These are phyloP conservation scores for Botrytis fabae DNA, from an alignment of 2,329 filamentous ascomycete genomes.

Conservation along the genomic window DNA sequence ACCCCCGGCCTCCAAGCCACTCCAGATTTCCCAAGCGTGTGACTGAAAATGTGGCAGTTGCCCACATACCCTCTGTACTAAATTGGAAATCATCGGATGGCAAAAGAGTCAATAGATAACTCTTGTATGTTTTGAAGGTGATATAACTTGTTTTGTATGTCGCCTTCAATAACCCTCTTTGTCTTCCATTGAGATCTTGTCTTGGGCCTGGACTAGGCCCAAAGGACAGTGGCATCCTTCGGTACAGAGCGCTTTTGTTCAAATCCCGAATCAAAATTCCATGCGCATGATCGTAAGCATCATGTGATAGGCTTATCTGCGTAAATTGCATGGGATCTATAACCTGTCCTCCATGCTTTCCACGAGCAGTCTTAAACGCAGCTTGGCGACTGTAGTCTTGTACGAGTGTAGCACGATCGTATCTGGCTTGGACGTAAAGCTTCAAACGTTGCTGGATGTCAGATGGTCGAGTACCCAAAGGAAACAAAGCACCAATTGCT, in stretches of 20 bases:
- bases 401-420: slow-evolving; percentile 56
- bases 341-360: slow-evolving; percentile 25
- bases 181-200: slow-evolving; percentile 27
- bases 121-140: slow-evolving; percentile 45
- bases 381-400: slow-evolving; percentile 56
- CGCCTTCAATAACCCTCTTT: not conserved
- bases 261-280: slow-evolving; percentile 44
- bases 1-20: slow-evolving; percentile 62
- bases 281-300: slow-evolving; percentile 52
- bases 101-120: slow-evolving; percentile 44
- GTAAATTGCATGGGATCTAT: slow-evolving; percentile 47
- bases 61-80: slow-evolving; percentile 34
- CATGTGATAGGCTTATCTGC: slow-evolving; percentile 49
- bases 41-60: slow-evolving; percentile 43
- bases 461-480: slow-evolving; percentile 45
- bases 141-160: slow-evolving; percentile 39
- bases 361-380: slow-evolving; percentile 23
- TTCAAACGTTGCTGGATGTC: slow-evolving; percentile 57
- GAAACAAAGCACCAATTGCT: slow-evolving; percentile 57
- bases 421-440: slow-evolving; percentile 59
- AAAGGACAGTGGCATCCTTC: slow-evolving; percentile 47
- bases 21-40: slow-evolving; percentile 52
- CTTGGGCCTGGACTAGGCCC: slow-evolving; percentile 38
- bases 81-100: slow-evolving; percentile 39
- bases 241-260: slow-evolving; percentile 49